Percentiles rank a stretch among this genome's conserved stretches.
Conservation (phyloP, 2,329 filamentous ascomycete genomes). For the Aspergillus ustus region DNA sequence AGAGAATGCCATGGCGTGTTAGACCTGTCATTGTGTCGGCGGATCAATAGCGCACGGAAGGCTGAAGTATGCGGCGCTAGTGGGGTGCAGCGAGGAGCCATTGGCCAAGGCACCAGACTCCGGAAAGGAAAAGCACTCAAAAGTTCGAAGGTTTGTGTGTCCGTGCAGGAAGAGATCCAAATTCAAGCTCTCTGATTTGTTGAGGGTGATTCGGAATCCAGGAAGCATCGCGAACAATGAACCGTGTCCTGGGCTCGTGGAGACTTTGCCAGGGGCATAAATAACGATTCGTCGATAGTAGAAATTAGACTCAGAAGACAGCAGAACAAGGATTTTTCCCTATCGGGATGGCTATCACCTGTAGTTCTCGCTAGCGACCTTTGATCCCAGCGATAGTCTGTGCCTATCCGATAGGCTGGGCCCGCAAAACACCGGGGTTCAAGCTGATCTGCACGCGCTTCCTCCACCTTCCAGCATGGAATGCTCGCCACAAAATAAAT, state of each 20-base stretch:
- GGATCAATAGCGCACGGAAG: constrained; percentile 11
- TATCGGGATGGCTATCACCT: constrained; percentile 4
- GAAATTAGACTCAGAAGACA: neutral
- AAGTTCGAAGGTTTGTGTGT: neutral
- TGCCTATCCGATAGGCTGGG: constrained; percentile 12
- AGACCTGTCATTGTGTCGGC: constrained; percentile 33
- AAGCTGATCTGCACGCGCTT: constrained; percentile 13
- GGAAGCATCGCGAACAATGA: neutral
- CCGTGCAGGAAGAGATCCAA: neutral
- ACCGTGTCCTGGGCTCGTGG: neutral
- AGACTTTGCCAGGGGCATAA: neutral
- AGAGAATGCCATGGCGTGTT: constrained; percentile 20
- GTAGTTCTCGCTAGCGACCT: constrained; percentile 21
- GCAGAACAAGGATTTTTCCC: neutral
- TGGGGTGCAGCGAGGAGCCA: constrained; percentile 16
- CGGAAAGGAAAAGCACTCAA: neutral
- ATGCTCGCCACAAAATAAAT: constrained; percentile 3
- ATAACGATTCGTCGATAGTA: neutral
- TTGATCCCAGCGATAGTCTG: constrained; percentile 11
- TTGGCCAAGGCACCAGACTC: constrained; percentile 14
- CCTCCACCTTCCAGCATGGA: neutral
- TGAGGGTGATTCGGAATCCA: neutral
- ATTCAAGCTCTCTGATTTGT: neutral
- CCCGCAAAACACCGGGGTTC: neutral
- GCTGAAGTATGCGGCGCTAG: constrained; percentile 21